phyloP scores from a whole-genome alignment of 2,329 filamentous ascomycete genomes.

The Alternaria triticina region DNA sequence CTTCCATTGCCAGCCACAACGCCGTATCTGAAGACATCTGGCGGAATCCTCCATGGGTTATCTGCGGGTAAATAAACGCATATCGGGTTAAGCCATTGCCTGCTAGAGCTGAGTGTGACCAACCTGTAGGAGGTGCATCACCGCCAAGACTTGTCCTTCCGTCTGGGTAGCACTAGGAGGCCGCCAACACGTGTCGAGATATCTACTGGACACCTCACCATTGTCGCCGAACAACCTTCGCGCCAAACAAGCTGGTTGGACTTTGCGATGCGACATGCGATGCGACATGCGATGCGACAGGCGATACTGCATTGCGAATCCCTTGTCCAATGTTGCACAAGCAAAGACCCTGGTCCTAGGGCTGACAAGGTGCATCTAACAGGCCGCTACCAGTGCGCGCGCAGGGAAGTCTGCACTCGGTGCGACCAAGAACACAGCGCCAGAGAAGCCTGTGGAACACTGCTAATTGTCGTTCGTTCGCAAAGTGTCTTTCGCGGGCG shows the following conservation, averaged over 20 bases:
- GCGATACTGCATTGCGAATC: slow-evolving; percentile 1
- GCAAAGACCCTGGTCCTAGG: slow-evolving; percentile 23
- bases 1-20: slow-evolving; percentile 24
- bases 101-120: slow-evolving; percentile 28
- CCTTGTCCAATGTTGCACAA: slow-evolving; percentile 20
- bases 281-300: background rate
- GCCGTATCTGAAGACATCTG: slow-evolving; percentile 6
- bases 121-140: slow-evolving; percentile 30
- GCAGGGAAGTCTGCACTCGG: slow-evolving; percentile 18
- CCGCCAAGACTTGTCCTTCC: slow-evolving; percentile 9
- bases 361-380: slow-evolving; percentile 12
- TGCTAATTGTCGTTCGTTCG: background rate
- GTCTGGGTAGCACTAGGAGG: slow-evolving; percentile 1
- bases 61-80: slow-evolving; percentile 28
- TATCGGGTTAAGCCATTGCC: slow-evolving; percentile 29
- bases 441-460: background rate
- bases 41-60: slow-evolving; percentile 23
- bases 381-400: slow-evolving; percentile 2
- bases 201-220: slow-evolving; percentile 4
- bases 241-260: background rate
- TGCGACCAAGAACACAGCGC: slow-evolving; percentile 8
- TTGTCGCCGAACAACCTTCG: background rate
- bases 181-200: slow-evolving; percentile 11
- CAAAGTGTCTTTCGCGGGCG: background rate
- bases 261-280: background rate